phyloP scores from a whole-genome alignment of 23 red algal genomes.

The Gracilaria domingensis region DNA sequence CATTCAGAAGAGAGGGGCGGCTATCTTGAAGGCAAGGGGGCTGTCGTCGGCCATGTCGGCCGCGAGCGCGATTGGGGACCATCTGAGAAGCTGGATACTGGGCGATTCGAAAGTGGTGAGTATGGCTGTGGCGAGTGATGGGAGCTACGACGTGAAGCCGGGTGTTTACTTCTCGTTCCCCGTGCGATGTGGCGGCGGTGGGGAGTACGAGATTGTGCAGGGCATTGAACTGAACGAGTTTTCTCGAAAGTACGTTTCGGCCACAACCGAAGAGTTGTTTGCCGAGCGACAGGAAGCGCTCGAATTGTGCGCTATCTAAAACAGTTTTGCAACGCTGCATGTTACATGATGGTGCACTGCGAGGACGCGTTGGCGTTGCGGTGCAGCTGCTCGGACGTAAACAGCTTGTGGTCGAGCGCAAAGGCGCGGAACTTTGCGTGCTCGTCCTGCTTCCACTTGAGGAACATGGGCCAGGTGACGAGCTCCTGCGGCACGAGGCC shows the following conservation, averaged over 20 bases:
- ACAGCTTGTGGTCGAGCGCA: slow-evolving; percentile 72
- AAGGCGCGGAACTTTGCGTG: slow-evolving; percentile 80
- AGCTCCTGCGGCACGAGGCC: slow-evolving; percentile 70
- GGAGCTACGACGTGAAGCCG: slow-evolving; percentile 83
- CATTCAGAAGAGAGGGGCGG: slow-evolving; percentile 95
- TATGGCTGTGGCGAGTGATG: slow-evolving; percentile 86
- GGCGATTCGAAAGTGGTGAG: slow-evolving; percentile 77
- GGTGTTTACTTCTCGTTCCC: slow-evolving; percentile 93
- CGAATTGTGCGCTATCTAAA: neutral
- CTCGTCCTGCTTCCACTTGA: slow-evolving; percentile 81
- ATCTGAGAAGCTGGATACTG: slow-evolving; percentile 87
- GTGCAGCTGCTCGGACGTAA: slow-evolving; percentile 44
- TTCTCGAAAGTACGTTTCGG: slow-evolving; percentile 87
- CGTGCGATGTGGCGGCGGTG: slow-evolving; percentile 76
- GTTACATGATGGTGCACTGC: slow-evolving; percentile 55
- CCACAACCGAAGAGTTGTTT: slow-evolving; percentile 79
- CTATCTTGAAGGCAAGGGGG: slow-evolving; percentile 85
- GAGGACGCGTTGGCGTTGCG: slow-evolving; percentile 39
- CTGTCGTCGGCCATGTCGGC: slow-evolving; percentile 94
- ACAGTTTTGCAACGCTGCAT: too few relatives aligned
- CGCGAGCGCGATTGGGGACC: slow-evolving; percentile 88
- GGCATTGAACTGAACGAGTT: slow-evolving; percentile 84
- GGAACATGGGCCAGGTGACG: slow-evolving; percentile 70
- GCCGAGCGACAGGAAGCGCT: slow-evolving; percentile 84
- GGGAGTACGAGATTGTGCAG: slow-evolving; percentile 84